A percentile compares a stretch with the other conserved stretches of the same genome.
phyloP scores from a whole-genome alignment of 441 rosid species.

The Arabidopsis hybrid region DNA sequence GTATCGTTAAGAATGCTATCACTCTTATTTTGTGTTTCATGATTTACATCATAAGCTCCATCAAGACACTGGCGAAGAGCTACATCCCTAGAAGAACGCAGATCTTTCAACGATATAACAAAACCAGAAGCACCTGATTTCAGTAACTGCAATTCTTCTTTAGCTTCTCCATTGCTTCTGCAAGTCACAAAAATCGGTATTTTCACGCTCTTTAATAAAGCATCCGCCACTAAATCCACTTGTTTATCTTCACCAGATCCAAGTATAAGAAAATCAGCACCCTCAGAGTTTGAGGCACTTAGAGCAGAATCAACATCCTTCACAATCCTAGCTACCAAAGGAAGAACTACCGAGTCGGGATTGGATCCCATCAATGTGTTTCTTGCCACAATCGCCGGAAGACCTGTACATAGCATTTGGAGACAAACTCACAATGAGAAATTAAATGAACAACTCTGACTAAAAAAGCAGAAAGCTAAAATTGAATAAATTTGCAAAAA shows the following conservation, averaged over 20 bases:
- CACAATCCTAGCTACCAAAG: slow-evolving; percentile 85
- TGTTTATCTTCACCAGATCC: slow-evolving; percentile 47
- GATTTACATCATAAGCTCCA: slow-evolving; percentile 38
- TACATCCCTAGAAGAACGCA: slow-evolving; percentile 62
- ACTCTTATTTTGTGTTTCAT: slow-evolving; percentile 42
- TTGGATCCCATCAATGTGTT: slow-evolving; percentile 78
- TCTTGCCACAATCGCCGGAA: slow-evolving; percentile 91
- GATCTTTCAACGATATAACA: slow-evolving; percentile 74
- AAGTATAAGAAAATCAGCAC: slow-evolving; percentile 91
- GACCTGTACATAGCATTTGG: slow-evolving; percentile 56
- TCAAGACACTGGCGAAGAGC: slow-evolving; percentile 57
- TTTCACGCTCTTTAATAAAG: slow-evolving; percentile 63
- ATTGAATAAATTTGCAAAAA: slow-evolving; percentile 5
- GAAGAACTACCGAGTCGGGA: slow-evolving; percentile 75
- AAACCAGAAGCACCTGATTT: slow-evolving; percentile 80
- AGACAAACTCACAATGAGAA: slow-evolving; percentile 5
- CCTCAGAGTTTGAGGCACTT: slow-evolving; percentile 78
- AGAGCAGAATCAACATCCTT: slow-evolving; percentile 66
- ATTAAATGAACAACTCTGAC: slow-evolving; percentile 6
- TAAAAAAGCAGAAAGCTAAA: not conserved
- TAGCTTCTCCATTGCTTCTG: slow-evolving; percentile 37
- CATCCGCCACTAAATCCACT: slow-evolving; percentile 44
- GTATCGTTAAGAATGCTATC: slow-evolving; percentile 37
- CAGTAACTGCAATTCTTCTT: slow-evolving; percentile 46
- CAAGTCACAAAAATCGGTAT: slow-evolving; percentile 63